These are phyloP conservation scores for Panellus pusillus DNA, from an alignment of 768 basidiomycete species.

Conservation along the genomic window DNA sequence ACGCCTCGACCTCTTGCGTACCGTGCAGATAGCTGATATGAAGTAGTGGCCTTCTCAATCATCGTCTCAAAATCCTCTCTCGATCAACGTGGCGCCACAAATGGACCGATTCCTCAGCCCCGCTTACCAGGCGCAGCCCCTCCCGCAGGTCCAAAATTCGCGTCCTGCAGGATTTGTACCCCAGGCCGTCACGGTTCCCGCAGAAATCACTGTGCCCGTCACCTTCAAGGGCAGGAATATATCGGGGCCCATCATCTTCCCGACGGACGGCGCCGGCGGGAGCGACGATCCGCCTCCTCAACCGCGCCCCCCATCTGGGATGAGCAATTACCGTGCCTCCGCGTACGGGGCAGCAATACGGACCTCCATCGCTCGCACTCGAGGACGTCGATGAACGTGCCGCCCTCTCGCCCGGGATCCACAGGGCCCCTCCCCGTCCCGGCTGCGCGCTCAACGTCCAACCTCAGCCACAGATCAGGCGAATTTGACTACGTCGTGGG, in stretches of 20 bases:
- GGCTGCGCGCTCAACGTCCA: conserved; percentile 1
- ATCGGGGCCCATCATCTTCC: conserved; percentile 2
- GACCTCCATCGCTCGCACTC: neutral
- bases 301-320: conserved; percentile 1
- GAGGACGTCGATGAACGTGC: neutral
- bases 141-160: neutral
- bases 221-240: conserved; percentile 14
- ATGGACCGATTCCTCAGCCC: conserved; percentile 16
- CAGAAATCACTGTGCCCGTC: conserved; percentile 13
- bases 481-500: neutral
- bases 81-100: neutral
- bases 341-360: conserved; percentile 4
- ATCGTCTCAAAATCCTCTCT: conserved; percentile 8
- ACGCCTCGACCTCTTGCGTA: neutral
- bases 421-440: neutral
- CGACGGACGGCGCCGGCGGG: neutral
- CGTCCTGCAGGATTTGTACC: conserved; percentile 14
- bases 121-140: conserved; percentile 9
- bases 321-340: conserved; percentile 5
- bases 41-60: neutral
- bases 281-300: neutral
- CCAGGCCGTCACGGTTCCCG: conserved; percentile 12
- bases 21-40: neutral
- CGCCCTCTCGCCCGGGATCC: neutral
- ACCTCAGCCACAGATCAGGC: conserved; percentile 6